phyloP scores from a whole-genome alignment of 345 rosid species.

The Excoecaria agallocha region DNA sequence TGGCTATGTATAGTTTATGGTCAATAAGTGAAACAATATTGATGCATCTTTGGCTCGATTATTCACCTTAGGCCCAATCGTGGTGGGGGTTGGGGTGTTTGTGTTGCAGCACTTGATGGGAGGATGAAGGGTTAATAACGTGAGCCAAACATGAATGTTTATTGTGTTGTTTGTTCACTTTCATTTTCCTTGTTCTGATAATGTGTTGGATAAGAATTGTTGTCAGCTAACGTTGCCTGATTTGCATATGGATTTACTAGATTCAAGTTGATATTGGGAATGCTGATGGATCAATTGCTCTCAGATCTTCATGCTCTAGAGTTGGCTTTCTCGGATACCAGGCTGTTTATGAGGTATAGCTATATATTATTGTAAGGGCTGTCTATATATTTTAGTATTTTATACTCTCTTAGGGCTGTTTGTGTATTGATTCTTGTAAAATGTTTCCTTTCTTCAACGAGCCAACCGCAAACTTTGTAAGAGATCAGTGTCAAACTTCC shows the following conservation, averaged over 20 bases:
- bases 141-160: background rate
- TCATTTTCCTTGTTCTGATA: background rate
- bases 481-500: slow-evolving; percentile 5
- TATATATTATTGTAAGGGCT: slow-evolving; percentile 5
- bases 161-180: background rate
- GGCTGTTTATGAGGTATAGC: slow-evolving; percentile 75
- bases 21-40: background rate
- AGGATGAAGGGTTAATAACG: background rate
- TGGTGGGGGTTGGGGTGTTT: background rate
- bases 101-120: background rate
- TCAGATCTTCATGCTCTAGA: slow-evolving; percentile 70
- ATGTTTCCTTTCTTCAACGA: background rate
- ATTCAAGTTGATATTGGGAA: slow-evolving; percentile 69
- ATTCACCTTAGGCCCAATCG: slow-evolving; percentile 2
- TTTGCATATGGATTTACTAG: slow-evolving; percentile 37
- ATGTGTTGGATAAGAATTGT: slow-evolving; percentile 2
- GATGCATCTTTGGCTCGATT: background rate
- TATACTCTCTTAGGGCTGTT: background rate
- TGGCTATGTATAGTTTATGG: background rate
- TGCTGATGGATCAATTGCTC: slow-evolving; percentile 51
- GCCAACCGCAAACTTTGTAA: background rate
- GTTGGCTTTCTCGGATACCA: slow-evolving; percentile 75
- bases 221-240: slow-evolving; percentile 11
- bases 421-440: background rate
- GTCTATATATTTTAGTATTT: background rate